Conservation (phyloP, 306 rosid species). For the Mimosa bimucronata region DNA sequence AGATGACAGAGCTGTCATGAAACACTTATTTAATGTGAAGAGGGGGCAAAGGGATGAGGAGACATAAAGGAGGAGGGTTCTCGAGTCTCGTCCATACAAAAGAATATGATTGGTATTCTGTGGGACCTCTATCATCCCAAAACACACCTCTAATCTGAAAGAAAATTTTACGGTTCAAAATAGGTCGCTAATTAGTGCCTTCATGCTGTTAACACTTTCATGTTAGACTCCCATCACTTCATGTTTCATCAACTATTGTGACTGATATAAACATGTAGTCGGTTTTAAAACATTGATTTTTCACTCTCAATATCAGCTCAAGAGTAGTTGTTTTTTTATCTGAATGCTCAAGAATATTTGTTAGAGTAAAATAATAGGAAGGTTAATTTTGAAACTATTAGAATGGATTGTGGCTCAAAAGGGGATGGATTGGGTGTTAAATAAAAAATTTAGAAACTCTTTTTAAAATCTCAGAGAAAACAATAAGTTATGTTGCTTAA, state of each 20-base stretch:
- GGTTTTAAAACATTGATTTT: background rate
- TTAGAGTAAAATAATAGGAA: background rate
- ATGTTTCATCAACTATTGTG: background rate
- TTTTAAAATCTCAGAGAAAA: no score
- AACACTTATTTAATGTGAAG: background rate
- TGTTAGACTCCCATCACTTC: background rate
- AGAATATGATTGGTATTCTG: background rate
- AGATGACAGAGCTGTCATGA: background rate
- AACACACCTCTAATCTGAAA: background rate
- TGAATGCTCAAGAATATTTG: background rate
- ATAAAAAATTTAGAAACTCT: no score
- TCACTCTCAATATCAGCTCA: no score
- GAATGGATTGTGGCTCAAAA: no score
- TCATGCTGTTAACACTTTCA: background rate
- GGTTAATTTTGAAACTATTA: no score
- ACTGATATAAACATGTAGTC: background rate
- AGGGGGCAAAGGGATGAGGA: background rate
- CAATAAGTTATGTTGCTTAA: no score
- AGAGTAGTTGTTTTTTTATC: background rate
- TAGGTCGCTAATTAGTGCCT: background rate
- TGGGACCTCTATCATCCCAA: background rate
- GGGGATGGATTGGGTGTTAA: no score
- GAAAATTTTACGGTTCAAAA: background rate
- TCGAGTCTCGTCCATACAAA: background rate
- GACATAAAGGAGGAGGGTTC: background rate